Percentiles rank a stretch among this genome's conserved stretches.
Conservation (phyloP, 352 stramenopile species). For the Globisporangium cylindrosporum region DNA sequence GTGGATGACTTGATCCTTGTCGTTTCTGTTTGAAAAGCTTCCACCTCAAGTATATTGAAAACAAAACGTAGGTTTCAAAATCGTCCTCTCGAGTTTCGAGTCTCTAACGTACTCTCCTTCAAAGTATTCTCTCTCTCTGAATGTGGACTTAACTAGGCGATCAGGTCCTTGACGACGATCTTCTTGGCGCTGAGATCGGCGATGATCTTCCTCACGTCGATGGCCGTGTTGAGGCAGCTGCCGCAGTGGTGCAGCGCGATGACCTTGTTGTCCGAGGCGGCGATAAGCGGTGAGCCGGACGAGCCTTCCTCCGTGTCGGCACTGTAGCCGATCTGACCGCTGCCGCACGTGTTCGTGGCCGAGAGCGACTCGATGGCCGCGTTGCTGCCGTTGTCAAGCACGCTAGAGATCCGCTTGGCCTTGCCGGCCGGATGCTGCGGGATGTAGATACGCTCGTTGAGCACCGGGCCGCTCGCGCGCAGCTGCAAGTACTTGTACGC, state of each 20-base stretch:
- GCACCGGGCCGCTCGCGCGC: neutral
- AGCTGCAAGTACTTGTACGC: neutral
- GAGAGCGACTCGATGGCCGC: slow-evolving; percentile 21
- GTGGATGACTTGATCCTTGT: no score
- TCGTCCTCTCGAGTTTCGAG: neutral
- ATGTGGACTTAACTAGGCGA: neutral
- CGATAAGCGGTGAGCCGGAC: slow-evolving; percentile 31
- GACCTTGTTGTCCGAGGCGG: slow-evolving; percentile 23
- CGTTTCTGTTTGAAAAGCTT: no score
- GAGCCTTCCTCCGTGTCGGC: slow-evolving; percentile 36
- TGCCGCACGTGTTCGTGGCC: slow-evolving; percentile 20
- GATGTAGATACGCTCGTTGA: slow-evolving; percentile 4
- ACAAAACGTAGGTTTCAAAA: no score
- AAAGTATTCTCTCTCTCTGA: neutral
- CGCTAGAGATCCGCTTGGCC: neutral
- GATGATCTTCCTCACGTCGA: slow-evolving; percentile 26
- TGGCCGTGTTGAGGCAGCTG: slow-evolving; percentile 32
- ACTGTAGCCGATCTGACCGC: slow-evolving; percentile 32
- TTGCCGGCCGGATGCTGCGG: neutral
- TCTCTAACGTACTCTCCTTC: neutral
- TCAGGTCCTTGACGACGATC: slow-evolving; percentile 19
- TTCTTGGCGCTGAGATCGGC: neutral
- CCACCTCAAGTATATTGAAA: no score
- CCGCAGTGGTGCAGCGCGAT: slow-evolving; percentile 41
- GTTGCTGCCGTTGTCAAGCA: neutral